Evolutionary conservation across 495 filamentous ascomycete genomes (phyloP), one percentile per base, ranked within the genome.

Genomic region (Aspergillus funiculosus): DNA sequence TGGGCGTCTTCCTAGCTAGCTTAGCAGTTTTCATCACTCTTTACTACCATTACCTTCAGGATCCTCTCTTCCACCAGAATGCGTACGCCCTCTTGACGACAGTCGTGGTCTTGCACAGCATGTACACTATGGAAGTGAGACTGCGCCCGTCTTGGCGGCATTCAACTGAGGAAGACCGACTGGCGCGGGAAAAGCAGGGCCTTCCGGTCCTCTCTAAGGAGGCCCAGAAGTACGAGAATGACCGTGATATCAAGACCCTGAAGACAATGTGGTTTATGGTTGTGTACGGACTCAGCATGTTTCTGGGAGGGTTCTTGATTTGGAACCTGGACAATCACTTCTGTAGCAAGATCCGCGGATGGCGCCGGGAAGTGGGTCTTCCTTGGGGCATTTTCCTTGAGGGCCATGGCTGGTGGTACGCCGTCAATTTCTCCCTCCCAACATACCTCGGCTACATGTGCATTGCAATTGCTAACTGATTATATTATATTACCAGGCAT

Each of bases 351-450:
- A 67, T 96, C 39, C 75, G 83, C 7, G 53, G 43, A 9, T 89
- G 83, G 80, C 79, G 90, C 50, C 79, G 82, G 43, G 60, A 76
- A 39, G 64, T 96, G 27, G 82, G 84, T 15, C 68, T 97, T 30
- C 92, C 92, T 0, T 98, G 92, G 92, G 87, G 91, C 1, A 75
- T 94, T 6, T 44, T 96, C 8, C 68, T 95, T 2, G 92, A 97
- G 64, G 91, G 89, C 0, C 92, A 98, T 71, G 92, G 89, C 8
- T 97, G 92, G 92, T 98, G 92, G 91, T 92, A 83, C 67, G 79
- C 81, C 25, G 29, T 32, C 14, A 27, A 26, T 19, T 30, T 15
- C 35, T 26, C 11, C 11, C 17, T 21, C 25, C 14, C 1, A 9
- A 10, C 3, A 17, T 15, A 2, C n/a, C 6, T 24, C 1, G n/a